Base-by-base conservation (phyloP, 1,139 yeast species). In the Barnettozyma hawaiiensis region DNA sequence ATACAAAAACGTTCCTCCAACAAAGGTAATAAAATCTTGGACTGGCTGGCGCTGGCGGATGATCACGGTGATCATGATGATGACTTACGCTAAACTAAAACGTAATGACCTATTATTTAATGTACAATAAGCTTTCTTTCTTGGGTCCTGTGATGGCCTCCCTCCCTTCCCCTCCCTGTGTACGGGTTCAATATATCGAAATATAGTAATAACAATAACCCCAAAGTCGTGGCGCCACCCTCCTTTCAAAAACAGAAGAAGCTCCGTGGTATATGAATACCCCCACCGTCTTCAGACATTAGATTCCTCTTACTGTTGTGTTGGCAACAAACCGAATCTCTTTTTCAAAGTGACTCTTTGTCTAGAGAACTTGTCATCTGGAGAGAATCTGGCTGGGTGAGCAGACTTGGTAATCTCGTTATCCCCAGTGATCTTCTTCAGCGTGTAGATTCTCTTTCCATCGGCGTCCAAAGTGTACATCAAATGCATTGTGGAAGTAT, bases 381-480 rank as follows among this genome's bases (percentile, higher is more conserved):
- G 99, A 39, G 98, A 92, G 67, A 92, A 92, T 69, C 99, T 81
- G 45, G 99, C 98, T 50, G 99, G 99, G 67, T 94, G 99, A 27
- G 98, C 98, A 53, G 96, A 85, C 72, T 89, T 87, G 65, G 99
- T 94, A 73, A 92, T 89, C 67, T 89, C 96, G 51, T 97, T 97
- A 10, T 73, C 69, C 50, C 75, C 89, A 42, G 95, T 81, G 57
- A 64, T 53, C 73, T 94, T 94, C 69, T 85, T 73, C 57, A 94
- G 76, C 43, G 99, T 94, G 76, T 94, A 94, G 59, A 85, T 69
- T 69, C 99, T 85, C 76, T 90, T 89, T 59, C 98, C 98, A 57
- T 89, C 96, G 52, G 79, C 78, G 61, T 90, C 95, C 63, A 84
- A 69, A 49, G 97, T 87, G 89, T 85, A 94, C 99, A 94, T 94